Base-by-base conservation (phyloP, 192 early-diverging fungal species). In the Globomyces pollinis-pini region DNA sequence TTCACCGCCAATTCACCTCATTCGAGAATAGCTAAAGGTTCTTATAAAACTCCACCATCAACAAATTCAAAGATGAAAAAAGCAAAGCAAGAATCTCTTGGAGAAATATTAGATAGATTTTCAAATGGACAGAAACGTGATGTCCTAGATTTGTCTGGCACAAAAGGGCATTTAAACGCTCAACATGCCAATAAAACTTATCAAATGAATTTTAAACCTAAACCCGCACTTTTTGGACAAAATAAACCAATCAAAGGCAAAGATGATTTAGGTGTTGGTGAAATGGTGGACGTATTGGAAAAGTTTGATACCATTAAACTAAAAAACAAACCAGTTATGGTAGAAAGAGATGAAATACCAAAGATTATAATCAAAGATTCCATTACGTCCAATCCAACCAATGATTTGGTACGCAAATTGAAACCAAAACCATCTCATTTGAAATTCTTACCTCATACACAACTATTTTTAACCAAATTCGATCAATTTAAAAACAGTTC, bases 281-380 rank as follows among this genome's bases (percentile, higher is more conserved):
- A 29, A n/a, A 64, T 65, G 49, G 42, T 55, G 6, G 59, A 65
- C 8, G 21, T 68, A 7, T 34, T 76, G 33, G 65, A 61, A 21
- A 34, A 76, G 44, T 76, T 67, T 42, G 74, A 76, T 55, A 42
- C 61, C 7, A 61, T 74, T n/a, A 67, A 61, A 31, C 20, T 65
- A 11, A 62, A 63, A 21, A 13, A 34, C 2, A 32, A 57, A 35
- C 15, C 26, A 38, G 55, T 18, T 21, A 26, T 47, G 16, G 23
- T 26, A 4, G 44, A 20, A 26, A 3, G 5, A 26, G 23, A 20
- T 28, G 44, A 47, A 26, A 47, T 28, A 0, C 28, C 7, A 18
- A 54, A 15, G 32, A 64, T 2, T 36, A 39, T 16, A 23, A 29
- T 21, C 21, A 57, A n/a, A 53, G 3, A 38, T 32, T 15, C 41